Evolutionary conservation across 768 basidiomycete genomes (phyloP).

Genomic region (Mycena metata): DNA sequence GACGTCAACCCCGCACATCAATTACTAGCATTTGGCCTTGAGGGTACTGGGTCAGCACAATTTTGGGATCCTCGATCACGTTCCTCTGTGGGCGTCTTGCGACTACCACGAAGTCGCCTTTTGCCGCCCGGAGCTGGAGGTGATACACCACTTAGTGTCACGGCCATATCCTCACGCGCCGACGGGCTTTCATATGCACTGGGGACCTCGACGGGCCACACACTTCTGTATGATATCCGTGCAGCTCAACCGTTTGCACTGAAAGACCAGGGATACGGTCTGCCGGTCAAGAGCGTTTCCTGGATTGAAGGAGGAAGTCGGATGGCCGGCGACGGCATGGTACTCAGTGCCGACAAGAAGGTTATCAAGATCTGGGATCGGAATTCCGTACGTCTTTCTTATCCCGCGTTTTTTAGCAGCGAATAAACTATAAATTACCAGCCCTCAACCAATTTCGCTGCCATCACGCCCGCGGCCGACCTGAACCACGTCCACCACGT

Average conservation of each 20-base stretch:
- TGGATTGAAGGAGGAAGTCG: constrained; percentile 92
- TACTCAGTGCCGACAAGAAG: constrained; percentile 95
- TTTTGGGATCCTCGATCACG: constrained; percentile 97
- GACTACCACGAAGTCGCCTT: constrained; percentile 69
- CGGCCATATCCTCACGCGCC: constrained; percentile 84
- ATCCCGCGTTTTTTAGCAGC: neutral
- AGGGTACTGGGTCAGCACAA: constrained; percentile 89
- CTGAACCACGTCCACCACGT: constrained; percentile 93
- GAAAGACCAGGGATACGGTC: constrained; percentile 97
- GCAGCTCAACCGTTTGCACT: constrained; percentile 84
- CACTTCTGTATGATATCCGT: constrained; percentile 94
- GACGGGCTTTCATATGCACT: constrained; percentile 96
- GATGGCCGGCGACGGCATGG: constrained; percentile 89
- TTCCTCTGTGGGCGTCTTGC: constrained; percentile 76
- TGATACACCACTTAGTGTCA: constrained; percentile 69
- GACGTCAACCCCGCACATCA: constrained; percentile 96
- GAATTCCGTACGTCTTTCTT: constrained; percentile 69
- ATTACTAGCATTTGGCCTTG: constrained; percentile 89
- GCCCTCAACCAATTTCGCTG: constrained; percentile 90
- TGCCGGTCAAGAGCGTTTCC: constrained; percentile 84
- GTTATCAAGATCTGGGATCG: constrained; percentile 98
- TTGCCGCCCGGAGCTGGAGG: constrained; percentile 53
- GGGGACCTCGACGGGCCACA: constrained; percentile 96
- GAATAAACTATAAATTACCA: constrained; percentile 47
- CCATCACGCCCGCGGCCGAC: constrained; percentile 91